phyloP scores from a whole-genome alignment of 257 asterid species.

The Echites panduratus region DNA sequence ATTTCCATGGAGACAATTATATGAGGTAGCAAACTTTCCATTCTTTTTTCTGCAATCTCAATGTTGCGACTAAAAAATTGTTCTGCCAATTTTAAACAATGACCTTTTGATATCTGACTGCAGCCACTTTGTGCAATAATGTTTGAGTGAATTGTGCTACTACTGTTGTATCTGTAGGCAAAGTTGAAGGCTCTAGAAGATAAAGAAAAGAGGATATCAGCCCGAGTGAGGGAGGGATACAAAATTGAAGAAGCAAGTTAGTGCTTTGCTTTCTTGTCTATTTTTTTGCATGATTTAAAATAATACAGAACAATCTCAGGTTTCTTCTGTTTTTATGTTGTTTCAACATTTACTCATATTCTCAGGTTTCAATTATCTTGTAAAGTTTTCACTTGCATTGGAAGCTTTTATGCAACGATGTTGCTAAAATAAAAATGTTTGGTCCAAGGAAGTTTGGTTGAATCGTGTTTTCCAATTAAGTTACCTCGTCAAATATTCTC shows the following conservation, averaged over 20 bases:
- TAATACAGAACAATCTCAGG: background rate
- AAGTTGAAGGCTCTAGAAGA: conserved; percentile 54
- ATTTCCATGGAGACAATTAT: conserved; percentile 59
- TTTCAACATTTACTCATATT: background rate
- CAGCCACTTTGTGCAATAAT: background rate
- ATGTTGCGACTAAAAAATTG: background rate
- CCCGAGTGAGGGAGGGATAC: conserved; percentile 51
- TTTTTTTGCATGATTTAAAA: background rate
- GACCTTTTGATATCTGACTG: background rate
- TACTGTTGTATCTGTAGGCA: conserved; percentile 44
- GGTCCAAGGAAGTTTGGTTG: background rate
- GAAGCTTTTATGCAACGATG: background rate
- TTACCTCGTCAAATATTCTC: background rate
- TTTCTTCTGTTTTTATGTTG: background rate
- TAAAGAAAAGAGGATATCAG: conserved; percentile 40
- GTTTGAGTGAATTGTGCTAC: background rate
- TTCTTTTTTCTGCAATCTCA: background rate
- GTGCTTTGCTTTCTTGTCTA: conserved; percentile 21
- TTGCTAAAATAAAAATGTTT: background rate
- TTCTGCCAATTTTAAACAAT: background rate
- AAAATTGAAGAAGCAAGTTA: conserved; percentile 60
- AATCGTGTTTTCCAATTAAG: background rate
- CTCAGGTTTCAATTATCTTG: background rate
- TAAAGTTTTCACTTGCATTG: background rate
- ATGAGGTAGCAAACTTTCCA: conserved; percentile 40